Evolutionary conservation across 2,329 filamentous ascomycete species (phyloP), one percentile per base, ranked within the genome.

Genomic region (Xylariomycetidae sp.): DNA sequence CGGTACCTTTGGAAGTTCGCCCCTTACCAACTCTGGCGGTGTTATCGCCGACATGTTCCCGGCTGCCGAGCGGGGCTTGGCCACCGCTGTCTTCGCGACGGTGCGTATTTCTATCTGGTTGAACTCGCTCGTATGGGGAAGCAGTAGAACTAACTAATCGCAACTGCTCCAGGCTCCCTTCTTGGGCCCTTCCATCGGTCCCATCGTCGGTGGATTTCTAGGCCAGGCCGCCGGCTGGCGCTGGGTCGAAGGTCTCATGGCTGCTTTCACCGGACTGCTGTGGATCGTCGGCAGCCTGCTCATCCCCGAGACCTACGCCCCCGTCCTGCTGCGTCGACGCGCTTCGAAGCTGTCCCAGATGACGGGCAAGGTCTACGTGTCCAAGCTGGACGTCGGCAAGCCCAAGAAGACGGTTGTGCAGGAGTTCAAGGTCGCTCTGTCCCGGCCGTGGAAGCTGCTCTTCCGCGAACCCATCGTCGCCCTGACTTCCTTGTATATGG

Each of bases 401-500:
- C 63, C 64, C n/a, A 64, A 61, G 40, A 57, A 67, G 30, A 61
- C 65, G 1, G 47, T 70, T n/a, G 50, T 54, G 4, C 56, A 70
- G 35, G 67, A 75, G 20, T 73, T 82, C 53, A 67, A 68, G 33
- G 70, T 70, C 7, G 70, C 76, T 3, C 60, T 84, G 10, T 64
- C 70, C 31, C 68, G 82, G 3, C 82, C 82, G 1, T 82, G 80
- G 77, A 63, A 80, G 28, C 67, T 86, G 32, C 68, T 86, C 6
- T 80, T 85, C 63, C 62, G 63, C 35, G 82, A 86, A 50, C 82
- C 82, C 2, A 85, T 85, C 47, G 80, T 85, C 17, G 54, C 80
- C 9, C 58, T 84, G 4, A 63, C 79, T 3, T 74, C 72, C 23
- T 63, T 85, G 17, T 85, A 84, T 61, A 74, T 81, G 64, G 76